Base-by-base conservation (phyloP, 176 grass and related monocot species). In the Eleusine coracana region DNA sequence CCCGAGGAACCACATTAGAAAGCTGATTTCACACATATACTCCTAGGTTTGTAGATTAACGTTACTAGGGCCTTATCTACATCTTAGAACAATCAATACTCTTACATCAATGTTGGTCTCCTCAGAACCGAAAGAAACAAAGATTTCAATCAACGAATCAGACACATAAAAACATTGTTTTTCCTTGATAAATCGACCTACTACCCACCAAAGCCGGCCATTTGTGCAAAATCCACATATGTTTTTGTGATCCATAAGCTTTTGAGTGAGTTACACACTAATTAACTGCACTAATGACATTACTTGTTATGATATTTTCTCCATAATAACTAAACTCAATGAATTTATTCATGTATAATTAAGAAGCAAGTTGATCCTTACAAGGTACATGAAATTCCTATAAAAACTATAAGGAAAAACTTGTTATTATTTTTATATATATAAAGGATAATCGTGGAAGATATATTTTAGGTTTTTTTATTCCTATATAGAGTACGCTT, bases 81-180 rank as follows among this genome's bases (percentile, higher is more conserved):
- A 52, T 39, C 50, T 55, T 3, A 52, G 73, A 44, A 65, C 34
- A 50, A 8, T 18, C 42, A 51, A 14, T 28, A 55, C 14, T 60
- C 8, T 46, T 15, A 16, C 23, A 6, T 29, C 3, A 17, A 17
- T 42, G 49, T 58, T 59, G 17, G 18, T n/a, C 44, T 23, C 28
- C 50, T 68, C 62, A 34, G n/a, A 76, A 73, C 5, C 0, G 44
- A 75, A 75, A 75, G 34, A 75, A 56, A 68, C 61, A 76, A 60
- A 83, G 60, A 28, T 75, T 13, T 0, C 59, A 41, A 75, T 58
- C 60, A 65, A 40, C 12, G 12, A 1, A 0, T n/a, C 2, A 11
- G 13, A 77, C 68, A 73, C 10, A 18, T 64, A 54, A 3, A 20
- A 20, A 18, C 21, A 79, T 41, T 72, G 5, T 71, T 65, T 6